A percentile compares a stretch with the other conserved stretches of the same genome.
Conservation (phyloP, 257 asterid species). For the Leptodermis oblonga region DNA sequence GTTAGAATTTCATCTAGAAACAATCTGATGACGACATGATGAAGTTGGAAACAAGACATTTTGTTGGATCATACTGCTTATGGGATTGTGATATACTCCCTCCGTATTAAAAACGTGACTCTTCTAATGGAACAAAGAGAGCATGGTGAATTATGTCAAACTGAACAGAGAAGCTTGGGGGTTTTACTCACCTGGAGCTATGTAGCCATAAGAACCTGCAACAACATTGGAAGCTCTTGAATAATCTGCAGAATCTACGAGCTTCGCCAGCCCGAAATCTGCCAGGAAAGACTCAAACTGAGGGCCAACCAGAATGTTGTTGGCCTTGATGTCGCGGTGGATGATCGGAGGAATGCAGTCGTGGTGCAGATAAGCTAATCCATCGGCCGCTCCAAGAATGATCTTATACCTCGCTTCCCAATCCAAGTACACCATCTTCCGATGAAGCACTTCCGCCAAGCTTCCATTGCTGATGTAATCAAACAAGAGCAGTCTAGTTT, state of each 20-base stretch:
- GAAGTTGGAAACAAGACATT: neutral
- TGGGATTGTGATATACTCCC: neutral
- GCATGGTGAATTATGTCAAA: neutral
- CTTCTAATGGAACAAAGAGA: too few relatives aligned
- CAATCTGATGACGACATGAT: conserved; percentile 1
- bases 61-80: neutral
- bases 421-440: conserved; percentile 40
- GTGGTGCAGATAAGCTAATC: conserved; percentile 71
- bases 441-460: conserved; percentile 55
- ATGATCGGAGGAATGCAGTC: conserved; percentile 71
- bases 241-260: conserved; percentile 38
- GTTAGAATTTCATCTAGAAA: conserved; percentile 3
- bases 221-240: conserved; percentile 41
- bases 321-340: conserved; percentile 69
- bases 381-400: conserved; percentile 66
- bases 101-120: too few relatives aligned
- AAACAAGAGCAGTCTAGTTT: conserved; percentile 56
- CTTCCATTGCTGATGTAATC: conserved; percentile 73
- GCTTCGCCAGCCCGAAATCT: conserved; percentile 76
- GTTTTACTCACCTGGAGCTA: conserved; percentile 62
- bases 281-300: conserved; percentile 65
- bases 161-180: neutral
- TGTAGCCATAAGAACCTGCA: conserved; percentile 73
- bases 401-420: conserved; percentile 74
- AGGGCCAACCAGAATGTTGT: conserved; percentile 64